Evolutionary conservation across 805 yeast genomes (phyloP).

Genomic region (Metschnikowia anglica): DNA sequence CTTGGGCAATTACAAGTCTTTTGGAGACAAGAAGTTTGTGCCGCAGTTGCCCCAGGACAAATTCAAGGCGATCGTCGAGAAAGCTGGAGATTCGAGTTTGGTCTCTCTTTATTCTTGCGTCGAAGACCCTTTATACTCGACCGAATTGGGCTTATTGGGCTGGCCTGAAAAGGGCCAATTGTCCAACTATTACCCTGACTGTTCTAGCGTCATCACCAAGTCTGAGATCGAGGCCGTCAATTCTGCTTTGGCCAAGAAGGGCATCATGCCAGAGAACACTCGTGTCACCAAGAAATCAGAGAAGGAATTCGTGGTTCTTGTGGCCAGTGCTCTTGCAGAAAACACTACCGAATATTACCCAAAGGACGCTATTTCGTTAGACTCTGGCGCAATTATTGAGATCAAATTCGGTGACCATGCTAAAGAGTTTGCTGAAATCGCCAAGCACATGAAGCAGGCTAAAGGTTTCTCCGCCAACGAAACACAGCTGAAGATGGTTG

Average conservation of each 20-base stretch:
- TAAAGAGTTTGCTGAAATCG: constrained; percentile 61
- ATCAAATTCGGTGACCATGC: constrained; percentile 79
- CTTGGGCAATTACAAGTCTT: constrained; percentile 78
- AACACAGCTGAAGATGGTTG: constrained; percentile 65
- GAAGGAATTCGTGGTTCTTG: constrained; percentile 53
- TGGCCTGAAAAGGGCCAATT: constrained; percentile 76
- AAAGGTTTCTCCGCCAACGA: constrained; percentile 66
- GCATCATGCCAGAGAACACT: constrained; percentile 77
- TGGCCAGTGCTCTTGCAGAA: constrained; percentile 61
- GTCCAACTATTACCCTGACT: constrained; percentile 66
- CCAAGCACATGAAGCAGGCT: constrained; percentile 56
- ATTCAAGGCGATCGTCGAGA: constrained; percentile 49
- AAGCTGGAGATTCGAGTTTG: constrained; percentile 36
- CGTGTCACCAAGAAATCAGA: constrained; percentile 60
- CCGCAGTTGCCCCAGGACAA: constrained; percentile 55
- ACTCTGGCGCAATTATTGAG: constrained; percentile 39
- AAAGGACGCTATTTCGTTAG: constrained; percentile 32
- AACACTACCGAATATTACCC: constrained; percentile 58
- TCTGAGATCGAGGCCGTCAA: constrained; percentile 67
- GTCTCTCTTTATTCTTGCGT: constrained; percentile 42
- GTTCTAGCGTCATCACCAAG: constrained; percentile 41
- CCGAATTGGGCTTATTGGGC: constrained; percentile 57
- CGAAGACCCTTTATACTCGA: constrained; percentile 51
- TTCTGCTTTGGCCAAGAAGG: constrained; percentile 58
- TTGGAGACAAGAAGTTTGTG: constrained; percentile 84